A percentile compares a stretch with the other conserved stretches of the same genome.
These are phyloP conservation scores for Acanthamoeba lenticulata DNA, from an alignment of 208 protist species.

Conservation along the genomic window DNA sequence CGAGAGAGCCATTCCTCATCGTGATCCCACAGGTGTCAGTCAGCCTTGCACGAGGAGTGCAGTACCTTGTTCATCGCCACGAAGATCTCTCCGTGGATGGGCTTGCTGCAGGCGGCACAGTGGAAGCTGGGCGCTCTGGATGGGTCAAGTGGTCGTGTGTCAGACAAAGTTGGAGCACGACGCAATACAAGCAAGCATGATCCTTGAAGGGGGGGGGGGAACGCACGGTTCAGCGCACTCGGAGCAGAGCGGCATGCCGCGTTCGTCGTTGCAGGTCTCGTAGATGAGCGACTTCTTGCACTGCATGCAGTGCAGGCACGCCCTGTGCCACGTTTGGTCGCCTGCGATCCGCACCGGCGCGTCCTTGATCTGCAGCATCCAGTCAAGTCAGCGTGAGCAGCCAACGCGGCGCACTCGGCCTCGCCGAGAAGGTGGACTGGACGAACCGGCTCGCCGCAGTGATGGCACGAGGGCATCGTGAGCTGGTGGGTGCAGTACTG, in stretches of 20 bases:
- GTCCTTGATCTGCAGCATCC: neutral
- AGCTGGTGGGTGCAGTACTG: conserved; percentile 30
- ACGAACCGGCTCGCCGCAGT: neutral
- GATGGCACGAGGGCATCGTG: neutral
- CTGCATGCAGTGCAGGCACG: conserved; percentile 2
- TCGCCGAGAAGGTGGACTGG: neutral
- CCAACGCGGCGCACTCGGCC: too few relatives aligned
- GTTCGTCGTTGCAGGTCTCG: neutral
- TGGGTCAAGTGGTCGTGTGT: neutral
- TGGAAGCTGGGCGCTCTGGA: neutral
- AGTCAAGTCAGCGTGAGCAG: neutral
- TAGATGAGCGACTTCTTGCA: neutral
- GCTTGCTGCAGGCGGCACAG: neutral
- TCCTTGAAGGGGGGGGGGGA: neutral
- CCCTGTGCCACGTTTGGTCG: neutral
- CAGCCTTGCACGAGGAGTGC: neutral
- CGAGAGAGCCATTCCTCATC: neutral
- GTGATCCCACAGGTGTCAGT: neutral
- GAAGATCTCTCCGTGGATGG: conserved; percentile 33
- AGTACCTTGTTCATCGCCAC: conserved; percentile 18
- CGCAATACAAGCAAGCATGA: neutral
- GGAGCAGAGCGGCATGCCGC: conserved; percentile 5
- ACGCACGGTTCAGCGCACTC: neutral
- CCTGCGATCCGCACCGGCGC: neutral
- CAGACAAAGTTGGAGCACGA: neutral